Evolutionary conservation across 495 filamentous ascomycete species (phyloP).

Genomic region (Lepidopterella palustris): DNA sequence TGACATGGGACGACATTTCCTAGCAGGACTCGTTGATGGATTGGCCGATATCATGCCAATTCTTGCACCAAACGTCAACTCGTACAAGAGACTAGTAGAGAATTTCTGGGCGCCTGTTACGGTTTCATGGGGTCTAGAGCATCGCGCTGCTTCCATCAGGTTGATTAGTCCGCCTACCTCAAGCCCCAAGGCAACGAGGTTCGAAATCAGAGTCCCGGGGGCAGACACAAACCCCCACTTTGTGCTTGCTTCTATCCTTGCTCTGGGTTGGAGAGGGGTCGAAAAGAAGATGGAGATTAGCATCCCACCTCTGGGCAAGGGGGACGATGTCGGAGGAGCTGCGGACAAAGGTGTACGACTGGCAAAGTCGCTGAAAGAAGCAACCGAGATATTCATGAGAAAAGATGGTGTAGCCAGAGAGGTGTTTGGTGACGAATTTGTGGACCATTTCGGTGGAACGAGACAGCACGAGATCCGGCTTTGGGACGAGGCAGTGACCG

Average conservation of each 20-base stretch:
- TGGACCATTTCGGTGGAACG: slow-evolving; percentile 90
- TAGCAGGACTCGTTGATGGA: slow-evolving; percentile 82
- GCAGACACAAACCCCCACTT: slow-evolving; percentile 86
- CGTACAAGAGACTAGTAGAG: slow-evolving; percentile 94
- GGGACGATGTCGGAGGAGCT: slow-evolving; percentile 65
- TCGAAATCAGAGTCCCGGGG: slow-evolving; percentile 86
- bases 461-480: slow-evolving; percentile 83
- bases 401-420: slow-evolving; percentile 78
- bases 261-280: slow-evolving; percentile 80
- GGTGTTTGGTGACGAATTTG: slow-evolving; percentile 89
- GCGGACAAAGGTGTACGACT: slow-evolving; percentile 63
- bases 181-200: slow-evolving; percentile 75
- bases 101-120: slow-evolving; percentile 99
- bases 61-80: slow-evolving; percentile 89
- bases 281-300: slow-evolving; percentile 81
- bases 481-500: slow-evolving; percentile 93
- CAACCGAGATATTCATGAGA: slow-evolving; percentile 64
- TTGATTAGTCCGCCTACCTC: slow-evolving; percentile 82
- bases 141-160: slow-evolving; percentile 84
- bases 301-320: slow-evolving; percentile 75
- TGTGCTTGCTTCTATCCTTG: slow-evolving; percentile 80
- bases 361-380: slow-evolving; percentile 76
- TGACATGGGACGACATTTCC: slow-evolving; percentile 84
- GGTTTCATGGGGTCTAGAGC: slow-evolving; percentile 93
- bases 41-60: slow-evolving; percentile 94